Base-by-base conservation (phyloP, 2,329 filamentous ascomycete species). In the Blastomyces parvus region DNA sequence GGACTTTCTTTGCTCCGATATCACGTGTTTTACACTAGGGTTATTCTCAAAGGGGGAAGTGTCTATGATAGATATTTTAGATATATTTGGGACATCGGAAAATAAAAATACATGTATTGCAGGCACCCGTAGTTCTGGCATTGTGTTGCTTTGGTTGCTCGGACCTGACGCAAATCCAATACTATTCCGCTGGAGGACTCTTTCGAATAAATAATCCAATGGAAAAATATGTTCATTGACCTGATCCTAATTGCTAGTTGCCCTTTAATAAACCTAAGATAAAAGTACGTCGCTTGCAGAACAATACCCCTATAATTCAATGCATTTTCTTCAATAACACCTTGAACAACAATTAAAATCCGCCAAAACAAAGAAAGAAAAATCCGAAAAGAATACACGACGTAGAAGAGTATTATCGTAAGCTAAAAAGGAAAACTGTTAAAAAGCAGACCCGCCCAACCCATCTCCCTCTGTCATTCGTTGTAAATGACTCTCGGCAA, bases 401-500 rank as follows among this genome's bases (percentile, higher is more conserved):
- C 59, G 48, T 8, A 50, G 38, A 42, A 38, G 59, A 40, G 53
- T 14, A 55, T 57, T 33, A 14, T 57, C 25, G 17, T 27, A 27
- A 17, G 4, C 25, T 30, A 17, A 36, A 40, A 14, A 2, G 2
- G 1, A 8, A 17, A 42, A 44, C 2, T 44, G 6, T 40, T 62
- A 79, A 64, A 80, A 81, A 44, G 74, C 71, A 14, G 74, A 71
- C n/a, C 73, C 72, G 59, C 74, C 70, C 53, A 75, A 72, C 61
- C 75, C 75, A 63, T 80, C 78, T 13, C 73, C 72, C 64, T 79
- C 78, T 17, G 77, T 74, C 70, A 81, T 77, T 17, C 76, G 70
- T 61, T 80, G 77, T 65, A 81, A 66, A 69, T 80, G 77, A 1
- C 76, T 73, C 65, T 81, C 80, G 2, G 80, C 79, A 60, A 81